phyloP scores from a whole-genome alignment of 306 rosid species.

The Dryas octopetala region DNA sequence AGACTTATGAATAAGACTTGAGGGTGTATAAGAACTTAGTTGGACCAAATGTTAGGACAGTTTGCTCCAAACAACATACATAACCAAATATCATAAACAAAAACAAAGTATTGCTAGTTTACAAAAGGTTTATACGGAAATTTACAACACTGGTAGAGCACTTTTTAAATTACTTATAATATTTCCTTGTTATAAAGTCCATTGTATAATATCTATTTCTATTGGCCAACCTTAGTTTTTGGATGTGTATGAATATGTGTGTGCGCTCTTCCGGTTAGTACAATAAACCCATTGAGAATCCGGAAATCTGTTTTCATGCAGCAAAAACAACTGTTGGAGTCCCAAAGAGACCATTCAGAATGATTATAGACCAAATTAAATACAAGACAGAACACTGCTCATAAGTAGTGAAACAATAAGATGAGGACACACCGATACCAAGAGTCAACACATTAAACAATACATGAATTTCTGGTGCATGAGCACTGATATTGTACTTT shows the following conservation, averaged over 20 bases:
- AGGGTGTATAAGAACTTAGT: neutral
- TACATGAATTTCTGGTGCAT: too few relatives aligned
- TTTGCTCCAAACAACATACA: neutral
- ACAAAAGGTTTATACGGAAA: neutral
- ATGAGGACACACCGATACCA: neutral
- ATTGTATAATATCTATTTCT: neutral
- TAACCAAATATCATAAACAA: neutral
- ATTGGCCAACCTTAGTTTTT: neutral
- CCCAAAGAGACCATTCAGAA: neutral
- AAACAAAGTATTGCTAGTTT: slow-evolving; percentile 1
- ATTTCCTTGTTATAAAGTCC: neutral
- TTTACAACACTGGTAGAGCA: neutral
- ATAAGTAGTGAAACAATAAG: neutral
- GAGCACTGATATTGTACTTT: too few relatives aligned
- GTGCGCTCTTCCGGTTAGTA: neutral
- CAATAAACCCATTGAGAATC: neutral
- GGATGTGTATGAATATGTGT: neutral
- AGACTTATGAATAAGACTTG: neutral
- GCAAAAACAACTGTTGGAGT: neutral
- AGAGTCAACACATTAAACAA: neutral
- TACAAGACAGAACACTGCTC: neutral
- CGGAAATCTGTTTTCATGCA: neutral
- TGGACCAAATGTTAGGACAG: neutral
- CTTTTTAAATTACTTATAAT: neutral
- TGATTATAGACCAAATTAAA: neutral